phyloP scores from a whole-genome alignment of 1,284 basidiomycete genomes.

The Sphagnurus paluster region DNA sequence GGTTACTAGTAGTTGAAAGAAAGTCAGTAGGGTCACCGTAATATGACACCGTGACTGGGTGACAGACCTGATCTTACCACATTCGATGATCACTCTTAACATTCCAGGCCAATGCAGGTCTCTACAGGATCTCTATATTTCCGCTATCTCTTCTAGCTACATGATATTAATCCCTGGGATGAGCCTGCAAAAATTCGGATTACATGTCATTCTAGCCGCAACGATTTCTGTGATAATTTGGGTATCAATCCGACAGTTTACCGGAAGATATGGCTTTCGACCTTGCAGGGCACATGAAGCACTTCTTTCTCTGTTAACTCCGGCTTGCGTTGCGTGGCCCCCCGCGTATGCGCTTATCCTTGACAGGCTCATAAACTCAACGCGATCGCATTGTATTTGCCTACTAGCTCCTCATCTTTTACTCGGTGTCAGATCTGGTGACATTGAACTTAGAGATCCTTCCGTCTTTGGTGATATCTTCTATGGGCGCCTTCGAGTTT shows the following conservation, averaged over 20 bases:
- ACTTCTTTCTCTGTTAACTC: constrained; percentile 31
- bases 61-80: no score
- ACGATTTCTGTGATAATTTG: neutral
- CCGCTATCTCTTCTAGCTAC: no score
- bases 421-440: constrained; percentile 26
- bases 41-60: neutral
- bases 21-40: neutral
- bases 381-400: constrained; percentile 19
- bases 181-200: no score
- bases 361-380: constrained; percentile 13
- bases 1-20: neutral
- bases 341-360: constrained; percentile 22
- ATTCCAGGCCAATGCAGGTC: no score
- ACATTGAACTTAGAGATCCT: constrained; percentile 34
- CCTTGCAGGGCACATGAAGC: constrained; percentile 21
- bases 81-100: no score
- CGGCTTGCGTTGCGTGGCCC: constrained; percentile 33
- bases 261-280: neutral
- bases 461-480: constrained; percentile 30
- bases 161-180: no score
- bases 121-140: no score
- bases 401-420: constrained; percentile 26
- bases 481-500: constrained; percentile 25
- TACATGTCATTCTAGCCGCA: neutral
- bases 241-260: neutral